These are phyloP conservation scores for Dianthus caryophyllus DNA, from an alignment of 148 eudicot species.

Conservation along the genomic window DNA sequence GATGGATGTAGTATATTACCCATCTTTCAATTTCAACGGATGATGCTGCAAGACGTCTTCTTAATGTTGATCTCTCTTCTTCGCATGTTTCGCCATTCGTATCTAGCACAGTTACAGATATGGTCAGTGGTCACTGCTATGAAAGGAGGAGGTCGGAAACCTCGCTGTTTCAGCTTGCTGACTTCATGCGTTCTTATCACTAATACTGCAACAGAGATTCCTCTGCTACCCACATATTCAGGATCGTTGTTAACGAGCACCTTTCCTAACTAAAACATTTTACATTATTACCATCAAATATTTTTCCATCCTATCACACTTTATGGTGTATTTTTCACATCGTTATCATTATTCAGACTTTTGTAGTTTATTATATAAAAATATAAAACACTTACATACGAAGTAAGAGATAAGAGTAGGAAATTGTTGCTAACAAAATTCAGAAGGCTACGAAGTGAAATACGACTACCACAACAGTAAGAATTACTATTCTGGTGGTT, in stretches of 20 bases:
- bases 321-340: no score
- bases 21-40: constrained; percentile 83
- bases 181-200: background rate
- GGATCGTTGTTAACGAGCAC: no score
- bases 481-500: background rate
- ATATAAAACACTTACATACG: background rate
- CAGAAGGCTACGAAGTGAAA: background rate
- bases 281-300: background rate
- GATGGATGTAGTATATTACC: constrained; percentile 34
- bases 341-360: no score
- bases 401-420: background rate
- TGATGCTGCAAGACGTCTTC: constrained; percentile 74
- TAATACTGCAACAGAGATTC: background rate
- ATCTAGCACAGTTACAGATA: constrained; percentile 43
- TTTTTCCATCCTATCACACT: background rate
- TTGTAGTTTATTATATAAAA: no score
- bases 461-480: background rate
- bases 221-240: no score
- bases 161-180: constrained; percentile 12
- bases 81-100: constrained; percentile 68
- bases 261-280: background rate
- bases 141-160: constrained; percentile 23
- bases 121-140: constrained; percentile 8
- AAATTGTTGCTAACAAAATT: background rate
- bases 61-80: constrained; percentile 61